These are phyloP conservation scores for Pseudocercospora macadamiae DNA, from an alignment of 2,329 filamentous ascomycete species.

Conservation along the genomic window DNA sequence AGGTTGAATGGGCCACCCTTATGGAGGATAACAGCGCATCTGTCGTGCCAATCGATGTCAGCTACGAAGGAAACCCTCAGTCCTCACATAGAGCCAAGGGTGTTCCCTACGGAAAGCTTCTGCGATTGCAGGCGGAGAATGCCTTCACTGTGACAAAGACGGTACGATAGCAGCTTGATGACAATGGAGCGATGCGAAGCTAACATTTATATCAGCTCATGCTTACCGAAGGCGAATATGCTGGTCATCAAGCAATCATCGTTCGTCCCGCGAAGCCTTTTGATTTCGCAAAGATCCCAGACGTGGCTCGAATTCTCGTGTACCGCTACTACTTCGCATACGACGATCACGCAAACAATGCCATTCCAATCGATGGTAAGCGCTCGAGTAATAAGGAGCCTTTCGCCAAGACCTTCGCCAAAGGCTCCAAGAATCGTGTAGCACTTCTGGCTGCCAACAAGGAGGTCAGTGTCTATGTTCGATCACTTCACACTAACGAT, in stretches of 20 bases:
- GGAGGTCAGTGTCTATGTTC: slow-evolving; percentile 25
- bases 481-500: neutral
- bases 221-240: slow-evolving; percentile 36
- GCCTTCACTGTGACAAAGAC: slow-evolving; percentile 39
- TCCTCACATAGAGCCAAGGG: slow-evolving; percentile 27
- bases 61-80: slow-evolving; percentile 25
- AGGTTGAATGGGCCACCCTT: slow-evolving; percentile 24
- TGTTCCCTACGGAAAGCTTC: slow-evolving; percentile 30
- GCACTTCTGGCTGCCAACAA: slow-evolving; percentile 39
- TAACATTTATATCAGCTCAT: slow-evolving; percentile 26
- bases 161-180: slow-evolving; percentile 25
- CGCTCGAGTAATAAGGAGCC: slow-evolving; percentile 31
- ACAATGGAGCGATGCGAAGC: neutral
- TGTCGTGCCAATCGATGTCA: slow-evolving; percentile 31
- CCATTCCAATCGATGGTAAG: slow-evolving; percentile 38
- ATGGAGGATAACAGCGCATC: slow-evolving; percentile 15
- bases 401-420: slow-evolving; percentile 37
- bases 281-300: slow-evolving; percentile 36
- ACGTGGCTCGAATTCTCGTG: slow-evolving; percentile 35
- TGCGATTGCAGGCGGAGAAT: slow-evolving; percentile 37
- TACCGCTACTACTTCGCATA: slow-evolving; percentile 37
- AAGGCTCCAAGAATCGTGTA: slow-evolving; percentile 37
- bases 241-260: slow-evolving; percentile 40
- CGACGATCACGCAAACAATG: slow-evolving; percentile 28
- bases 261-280: slow-evolving; percentile 41